Conservation (phyloP, 176 grass and related monocot genomes). For the Oryza longistaminata region DNA sequence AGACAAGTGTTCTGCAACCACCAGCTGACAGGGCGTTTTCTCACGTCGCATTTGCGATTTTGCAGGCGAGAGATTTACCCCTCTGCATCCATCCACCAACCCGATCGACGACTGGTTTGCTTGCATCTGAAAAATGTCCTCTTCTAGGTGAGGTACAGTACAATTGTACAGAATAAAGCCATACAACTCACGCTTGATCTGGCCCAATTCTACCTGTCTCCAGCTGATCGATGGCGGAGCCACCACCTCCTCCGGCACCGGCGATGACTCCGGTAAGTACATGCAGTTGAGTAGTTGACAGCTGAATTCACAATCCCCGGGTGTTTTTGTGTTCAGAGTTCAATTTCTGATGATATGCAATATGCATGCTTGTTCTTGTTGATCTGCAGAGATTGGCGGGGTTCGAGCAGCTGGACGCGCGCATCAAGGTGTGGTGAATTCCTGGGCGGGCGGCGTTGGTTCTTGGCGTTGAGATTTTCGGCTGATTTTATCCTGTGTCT, state of each 20-base stretch:
- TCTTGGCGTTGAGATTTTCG: neutral
- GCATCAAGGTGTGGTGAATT: constrained; percentile 46
- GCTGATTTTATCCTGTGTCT: neutral
- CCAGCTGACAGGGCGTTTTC: neutral
- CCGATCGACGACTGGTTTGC: constrained; percentile 44
- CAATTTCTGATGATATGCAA: neutral
- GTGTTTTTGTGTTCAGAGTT: neutral
- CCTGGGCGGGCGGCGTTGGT: too few species aligned
- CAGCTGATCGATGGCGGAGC: constrained; percentile 47
- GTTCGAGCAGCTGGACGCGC: constrained; percentile 36
- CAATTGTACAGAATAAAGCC: neutral
- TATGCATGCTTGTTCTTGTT: neutral
- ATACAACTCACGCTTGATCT: constrained; percentile 6
- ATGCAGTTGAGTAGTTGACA: neutral
- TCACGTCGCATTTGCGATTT: neutral
- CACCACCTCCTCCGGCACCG: neutral
- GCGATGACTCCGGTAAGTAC: constrained; percentile 30
- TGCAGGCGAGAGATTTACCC: neutral
- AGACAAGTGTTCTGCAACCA: constrained; percentile 17
- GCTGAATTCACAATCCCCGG: neutral
- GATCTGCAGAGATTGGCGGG: constrained; percentile 31
- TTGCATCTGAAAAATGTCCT: constrained; percentile 36
- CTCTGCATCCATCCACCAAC: neutral
- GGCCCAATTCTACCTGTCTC: neutral
- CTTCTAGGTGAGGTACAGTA: constrained; percentile 3